phyloP scores from a whole-genome alignment of 345 rosid genomes.

The Eucalyptus pumila region DNA sequence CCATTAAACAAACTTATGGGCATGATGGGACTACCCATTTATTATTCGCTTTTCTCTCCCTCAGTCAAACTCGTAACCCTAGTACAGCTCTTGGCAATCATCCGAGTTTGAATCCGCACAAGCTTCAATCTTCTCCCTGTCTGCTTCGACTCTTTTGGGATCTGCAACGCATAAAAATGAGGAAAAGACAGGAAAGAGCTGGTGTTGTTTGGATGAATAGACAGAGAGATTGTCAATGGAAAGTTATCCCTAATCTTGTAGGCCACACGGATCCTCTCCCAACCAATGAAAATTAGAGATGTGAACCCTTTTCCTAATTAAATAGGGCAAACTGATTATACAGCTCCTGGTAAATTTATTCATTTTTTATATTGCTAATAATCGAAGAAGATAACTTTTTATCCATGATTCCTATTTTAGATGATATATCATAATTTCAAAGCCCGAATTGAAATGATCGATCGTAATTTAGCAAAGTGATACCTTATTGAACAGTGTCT shows the following conservation, averaged over 20 bases:
- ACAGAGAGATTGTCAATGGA: not conserved
- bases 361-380: too few relatives aligned
- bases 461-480: not conserved
- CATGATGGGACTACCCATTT: not conserved
- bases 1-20: not conserved
- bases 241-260: not conserved
- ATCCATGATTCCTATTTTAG: not conserved
- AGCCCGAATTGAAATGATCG: not conserved
- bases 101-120: not conserved
- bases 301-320: not conserved
- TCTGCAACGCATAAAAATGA: not conserved
- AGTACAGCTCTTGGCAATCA: not conserved
- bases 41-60: not conserved
- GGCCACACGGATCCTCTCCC: not conserved
- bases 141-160: not conserved
- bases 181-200: not conserved
- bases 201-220: not conserved
- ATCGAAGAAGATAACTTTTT: not conserved
- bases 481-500: not conserved
- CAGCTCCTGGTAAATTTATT: not conserved
- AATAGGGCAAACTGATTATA: not conserved
- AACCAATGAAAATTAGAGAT: not conserved
- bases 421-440: not conserved
- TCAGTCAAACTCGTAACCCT: not conserved
- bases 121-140: not conserved